A percentile compares a stretch with the other conserved stretches of the same genome.
These are phyloP conservation scores for Ceratocystis ficicola DNA, from an alignment of 2,329 filamentous ascomycete species.

Conservation along the genomic window DNA sequence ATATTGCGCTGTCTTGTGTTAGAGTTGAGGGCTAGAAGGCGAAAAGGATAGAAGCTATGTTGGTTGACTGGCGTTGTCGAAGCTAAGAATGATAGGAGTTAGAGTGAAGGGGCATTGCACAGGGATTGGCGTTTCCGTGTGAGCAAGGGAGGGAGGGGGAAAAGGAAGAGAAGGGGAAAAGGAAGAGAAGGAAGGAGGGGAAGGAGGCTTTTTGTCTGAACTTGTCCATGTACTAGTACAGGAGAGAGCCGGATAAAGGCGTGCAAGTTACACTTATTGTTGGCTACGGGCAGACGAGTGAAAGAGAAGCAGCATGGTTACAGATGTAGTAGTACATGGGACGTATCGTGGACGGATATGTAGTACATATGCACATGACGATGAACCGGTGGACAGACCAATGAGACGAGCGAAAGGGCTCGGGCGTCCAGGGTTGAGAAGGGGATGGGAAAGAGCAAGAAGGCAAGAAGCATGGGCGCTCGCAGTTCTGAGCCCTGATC, in stretches of 20 bases:
- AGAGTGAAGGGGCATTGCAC: neutral
- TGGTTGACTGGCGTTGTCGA: neutral
- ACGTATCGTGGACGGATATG: neutral
- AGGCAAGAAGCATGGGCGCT: neutral
- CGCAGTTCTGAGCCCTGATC: too few species aligned
- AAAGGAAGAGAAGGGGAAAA: too few species aligned
- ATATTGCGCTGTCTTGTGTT: neutral
- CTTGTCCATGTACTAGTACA: too few species aligned
- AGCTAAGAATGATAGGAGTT: neutral
- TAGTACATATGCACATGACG: neutral
- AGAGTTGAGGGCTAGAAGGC: neutral
- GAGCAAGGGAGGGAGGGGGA: too few species aligned
- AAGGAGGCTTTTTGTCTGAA: too few species aligned
- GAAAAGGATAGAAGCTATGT: neutral
- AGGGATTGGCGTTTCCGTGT: neutral
- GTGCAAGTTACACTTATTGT: neutral
- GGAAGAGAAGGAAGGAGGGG: too few species aligned
- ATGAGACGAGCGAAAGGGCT: neutral
- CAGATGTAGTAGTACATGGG: neutral
- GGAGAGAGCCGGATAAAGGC: too few species aligned
- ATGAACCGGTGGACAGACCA: neutral
- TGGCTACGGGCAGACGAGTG: neutral
- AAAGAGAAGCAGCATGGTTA: neutral
- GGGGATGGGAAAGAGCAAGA: neutral
- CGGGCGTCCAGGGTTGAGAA: neutral